Percentiles rank a stretch among this genome's conserved stretches.
phyloP scores from a whole-genome alignment of 2,329 filamentous ascomycete species.

The Fusarium bactridioides region DNA sequence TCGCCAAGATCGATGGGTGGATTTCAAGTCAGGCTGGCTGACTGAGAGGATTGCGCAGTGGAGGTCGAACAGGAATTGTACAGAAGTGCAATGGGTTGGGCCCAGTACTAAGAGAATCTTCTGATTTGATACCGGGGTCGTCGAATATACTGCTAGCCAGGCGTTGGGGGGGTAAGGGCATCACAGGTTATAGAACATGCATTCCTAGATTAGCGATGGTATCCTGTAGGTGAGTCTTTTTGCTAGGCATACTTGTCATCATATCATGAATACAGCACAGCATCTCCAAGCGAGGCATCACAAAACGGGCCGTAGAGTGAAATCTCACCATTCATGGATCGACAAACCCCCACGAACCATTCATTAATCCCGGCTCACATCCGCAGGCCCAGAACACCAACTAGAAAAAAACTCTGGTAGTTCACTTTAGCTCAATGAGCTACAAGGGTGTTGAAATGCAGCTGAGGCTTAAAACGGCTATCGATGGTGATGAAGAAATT shows the following conservation, averaged over 20 bases:
- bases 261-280: neutral
- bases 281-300: neutral
- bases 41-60: conserved; percentile 39
- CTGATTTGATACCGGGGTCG: conserved; percentile 21
- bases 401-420: conserved; percentile 8
- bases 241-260: neutral
- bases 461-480: conserved; percentile 31
- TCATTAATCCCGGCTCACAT: conserved; percentile 19
- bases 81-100: conserved; percentile 45
- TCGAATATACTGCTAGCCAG: conserved; percentile 18
- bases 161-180: conserved; percentile 31
- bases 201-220: neutral
- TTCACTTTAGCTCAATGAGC: conserved; percentile 11
- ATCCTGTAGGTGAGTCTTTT: neutral
- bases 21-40: conserved; percentile 45
- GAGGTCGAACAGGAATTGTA: conserved; percentile 38
- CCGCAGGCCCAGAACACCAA: conserved; percentile 4
- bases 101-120: conserved; percentile 44
- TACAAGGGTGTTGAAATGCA: conserved; percentile 21
- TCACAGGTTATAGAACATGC: conserved; percentile 23
- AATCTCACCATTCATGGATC: neutral
- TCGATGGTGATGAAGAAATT: conserved; percentile 28
- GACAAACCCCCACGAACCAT: conserved; percentile 1
- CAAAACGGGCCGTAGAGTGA: neutral
- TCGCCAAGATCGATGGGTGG: conserved; percentile 37